phyloP scores from a whole-genome alignment of 495 filamentous ascomycete species.

The Friedmanniomyces endolithicus region DNA sequence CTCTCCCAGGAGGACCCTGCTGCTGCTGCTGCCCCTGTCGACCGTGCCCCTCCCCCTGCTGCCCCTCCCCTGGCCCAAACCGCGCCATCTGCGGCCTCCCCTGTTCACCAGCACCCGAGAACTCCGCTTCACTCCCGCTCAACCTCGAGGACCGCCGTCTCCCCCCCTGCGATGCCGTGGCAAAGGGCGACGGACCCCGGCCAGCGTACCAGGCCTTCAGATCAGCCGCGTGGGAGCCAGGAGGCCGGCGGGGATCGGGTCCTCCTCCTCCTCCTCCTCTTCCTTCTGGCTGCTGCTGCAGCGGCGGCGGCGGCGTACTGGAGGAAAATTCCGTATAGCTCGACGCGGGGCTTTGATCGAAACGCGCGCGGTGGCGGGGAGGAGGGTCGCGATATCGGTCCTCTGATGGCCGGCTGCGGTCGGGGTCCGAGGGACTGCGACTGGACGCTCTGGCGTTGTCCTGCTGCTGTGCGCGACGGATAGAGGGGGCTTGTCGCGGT shows the following conservation, averaged over 20 bases:
- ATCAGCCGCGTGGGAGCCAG: too few relatives aligned
- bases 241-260: neutral
- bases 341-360: conserved; percentile 1
- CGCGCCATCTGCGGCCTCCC: conserved; percentile 14
- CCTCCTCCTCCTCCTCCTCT: neutral
- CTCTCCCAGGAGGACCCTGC: neutral
- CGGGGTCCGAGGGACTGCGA: neutral
- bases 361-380: conserved; percentile 8
- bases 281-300: too few relatives aligned
- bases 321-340: neutral
- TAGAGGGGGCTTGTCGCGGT: neutral
- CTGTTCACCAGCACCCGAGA: neutral
- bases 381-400: neutral
- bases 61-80: conserved; percentile 13
- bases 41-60: neutral
- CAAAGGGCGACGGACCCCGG: too few relatives aligned
- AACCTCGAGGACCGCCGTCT: neutral
- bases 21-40: neutral
- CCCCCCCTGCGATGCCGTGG: too few relatives aligned
- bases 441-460: conserved; percentile 1
- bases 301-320: neutral
- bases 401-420: neutral
- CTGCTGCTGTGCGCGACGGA: neutral
- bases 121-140: conserved; percentile 7
- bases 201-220: too few relatives aligned